Conservation (phyloP, 176 grass and related monocot species). For the Paspalum notatum region DNA sequence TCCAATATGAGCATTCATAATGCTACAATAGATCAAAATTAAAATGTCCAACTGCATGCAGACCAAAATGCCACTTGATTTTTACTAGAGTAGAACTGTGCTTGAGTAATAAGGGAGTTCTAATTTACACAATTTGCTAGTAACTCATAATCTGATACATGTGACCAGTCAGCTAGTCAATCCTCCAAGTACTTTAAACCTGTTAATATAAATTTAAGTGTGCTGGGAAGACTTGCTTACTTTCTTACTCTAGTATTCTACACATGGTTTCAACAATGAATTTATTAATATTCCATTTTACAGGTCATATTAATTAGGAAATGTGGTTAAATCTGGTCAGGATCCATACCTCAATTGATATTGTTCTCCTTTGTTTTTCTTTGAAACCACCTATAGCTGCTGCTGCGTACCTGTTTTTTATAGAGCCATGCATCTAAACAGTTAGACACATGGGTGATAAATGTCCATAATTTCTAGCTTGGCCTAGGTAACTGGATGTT, state of each 20-base stretch:
- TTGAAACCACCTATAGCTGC: slow-evolving; percentile 68
- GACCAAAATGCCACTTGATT: neutral
- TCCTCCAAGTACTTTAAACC: slow-evolving; percentile 11
- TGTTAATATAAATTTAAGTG: neutral
- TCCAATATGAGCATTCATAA: neutral
- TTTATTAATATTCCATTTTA: neutral
- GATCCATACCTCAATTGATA: slow-evolving; percentile 78
- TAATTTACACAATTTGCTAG: neutral
- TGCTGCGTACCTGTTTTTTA: slow-evolving; percentile 52
- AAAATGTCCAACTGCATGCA: neutral
- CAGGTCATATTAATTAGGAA: neutral
- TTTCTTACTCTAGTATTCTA: neutral
- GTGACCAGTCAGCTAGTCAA: neutral
- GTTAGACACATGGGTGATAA: slow-evolving; percentile 22
- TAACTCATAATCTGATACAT: neutral
- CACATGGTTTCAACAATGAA: neutral
- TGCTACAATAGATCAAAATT: neutral
- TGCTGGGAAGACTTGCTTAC: neutral
- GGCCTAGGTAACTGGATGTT: neutral
- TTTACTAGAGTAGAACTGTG: slow-evolving; percentile 13
- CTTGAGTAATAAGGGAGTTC: neutral
- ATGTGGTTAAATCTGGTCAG: slow-evolving; percentile 2
- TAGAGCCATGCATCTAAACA: slow-evolving; percentile 8
- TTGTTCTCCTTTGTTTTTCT: slow-evolving; percentile 77
- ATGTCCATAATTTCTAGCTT: neutral